Percentiles rank a stretch among this genome's conserved stretches.
phyloP scores from a whole-genome alignment of 495 filamentous ascomycete species.

The Xylaria curta region DNA sequence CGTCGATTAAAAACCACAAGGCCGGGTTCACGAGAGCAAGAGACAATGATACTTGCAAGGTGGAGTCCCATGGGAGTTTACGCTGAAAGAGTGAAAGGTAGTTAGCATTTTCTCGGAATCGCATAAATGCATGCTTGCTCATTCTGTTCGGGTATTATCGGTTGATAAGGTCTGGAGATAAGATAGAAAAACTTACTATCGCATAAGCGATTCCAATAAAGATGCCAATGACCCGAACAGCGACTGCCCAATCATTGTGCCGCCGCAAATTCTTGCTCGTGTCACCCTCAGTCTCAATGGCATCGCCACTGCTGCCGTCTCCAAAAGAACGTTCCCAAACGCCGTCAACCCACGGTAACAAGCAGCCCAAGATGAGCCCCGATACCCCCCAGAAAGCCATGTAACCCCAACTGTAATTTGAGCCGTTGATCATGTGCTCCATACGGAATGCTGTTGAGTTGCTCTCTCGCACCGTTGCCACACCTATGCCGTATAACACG shows the following conservation, averaged over 20 bases:
- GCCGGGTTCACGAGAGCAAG: constrained; percentile 92
- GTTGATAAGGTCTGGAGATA: constrained; percentile 3
- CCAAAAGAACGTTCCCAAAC: constrained; percentile 56
- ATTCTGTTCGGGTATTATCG: background rate
- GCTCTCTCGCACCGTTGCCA: constrained; percentile 68
- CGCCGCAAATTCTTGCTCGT: constrained; percentile 33
- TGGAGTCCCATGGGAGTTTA: constrained; percentile 90
- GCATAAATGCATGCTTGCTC: background rate
- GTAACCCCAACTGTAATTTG: constrained; percentile 68
- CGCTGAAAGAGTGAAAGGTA: constrained; percentile 62
- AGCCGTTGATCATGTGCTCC: constrained; percentile 57
- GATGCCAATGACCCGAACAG: constrained; percentile 85
- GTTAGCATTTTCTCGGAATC: constrained; percentile 7
- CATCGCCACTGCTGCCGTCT: constrained; percentile 28
- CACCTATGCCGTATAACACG: constrained; percentile 81
- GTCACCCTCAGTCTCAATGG: constrained; percentile 22
- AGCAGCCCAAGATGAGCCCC: constrained; percentile 75
- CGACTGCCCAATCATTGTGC: constrained; percentile 75
- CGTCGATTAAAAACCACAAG: constrained; percentile 95
- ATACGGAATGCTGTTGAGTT: constrained; percentile 58
- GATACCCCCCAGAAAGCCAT: constrained; percentile 80
- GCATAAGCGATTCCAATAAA: constrained; percentile 97
- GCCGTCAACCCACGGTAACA: constrained; percentile 85
- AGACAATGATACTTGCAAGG: constrained; percentile 87
- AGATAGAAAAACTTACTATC: constrained; percentile 66